Conservation (phyloP, 2,329 filamentous ascomycete genomes). For the Acrodontium crateriforme region DNA sequence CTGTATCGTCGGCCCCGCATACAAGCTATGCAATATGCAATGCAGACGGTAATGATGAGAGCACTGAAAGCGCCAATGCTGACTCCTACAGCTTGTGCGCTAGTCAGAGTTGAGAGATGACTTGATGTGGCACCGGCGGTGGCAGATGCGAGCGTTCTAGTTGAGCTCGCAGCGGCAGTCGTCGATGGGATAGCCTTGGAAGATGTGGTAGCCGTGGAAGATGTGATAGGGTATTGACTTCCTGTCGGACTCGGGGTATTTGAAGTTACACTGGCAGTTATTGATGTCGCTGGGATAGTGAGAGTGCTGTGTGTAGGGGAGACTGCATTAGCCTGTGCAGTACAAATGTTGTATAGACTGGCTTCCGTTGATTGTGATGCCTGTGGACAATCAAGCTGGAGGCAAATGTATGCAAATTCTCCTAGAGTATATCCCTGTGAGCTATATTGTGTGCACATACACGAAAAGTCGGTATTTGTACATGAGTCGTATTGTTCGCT, state of each 20-base stretch:
- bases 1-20: slow-evolving; percentile 9
- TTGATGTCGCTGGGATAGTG: slow-evolving; percentile 9
- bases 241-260: not conserved
- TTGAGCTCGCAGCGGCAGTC: not conserved
- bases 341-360: slow-evolving; percentile 17
- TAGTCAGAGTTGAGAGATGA: slow-evolving; percentile 11
- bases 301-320: slow-evolving; percentile 14
- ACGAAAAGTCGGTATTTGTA: slow-evolving; percentile 10
- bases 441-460: slow-evolving; percentile 20
- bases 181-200: not conserved
- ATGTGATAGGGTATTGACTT: not conserved
- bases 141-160: not conserved
- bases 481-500: slow-evolving; percentile 10
- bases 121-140: not conserved
- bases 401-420: slow-evolving; percentile 18
- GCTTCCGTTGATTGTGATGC: slow-evolving; percentile 3
- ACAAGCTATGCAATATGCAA: slow-evolving; percentile 11
- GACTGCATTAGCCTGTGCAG: slow-evolving; percentile 10
- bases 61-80: slow-evolving; percentile 19
- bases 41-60: slow-evolving; percentile 11
- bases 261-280: slow-evolving; percentile 4
- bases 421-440: slow-evolving; percentile 19
- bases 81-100: slow-evolving; percentile 20
- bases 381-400: slow-evolving; percentile 7
- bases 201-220: not conserved